Conservation (phyloP, 2,329 filamentous ascomycete genomes). For the Phymatotrichopsis omnivora region DNA sequence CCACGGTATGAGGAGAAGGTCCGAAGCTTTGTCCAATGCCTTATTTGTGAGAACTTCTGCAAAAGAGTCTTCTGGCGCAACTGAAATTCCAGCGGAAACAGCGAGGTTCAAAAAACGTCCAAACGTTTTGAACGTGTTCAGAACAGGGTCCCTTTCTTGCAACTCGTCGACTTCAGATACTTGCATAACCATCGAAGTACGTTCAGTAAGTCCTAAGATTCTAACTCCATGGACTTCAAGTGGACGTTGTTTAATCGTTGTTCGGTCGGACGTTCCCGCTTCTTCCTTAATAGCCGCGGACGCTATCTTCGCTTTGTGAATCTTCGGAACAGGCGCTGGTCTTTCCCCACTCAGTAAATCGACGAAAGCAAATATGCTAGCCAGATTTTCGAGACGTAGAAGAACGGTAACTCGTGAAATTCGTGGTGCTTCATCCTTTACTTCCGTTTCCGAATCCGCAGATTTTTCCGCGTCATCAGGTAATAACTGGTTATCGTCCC, state of each 20-base stretch:
- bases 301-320: conserved; percentile 34
- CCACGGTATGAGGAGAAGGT: conserved; percentile 80
- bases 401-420: conserved; percentile 65
- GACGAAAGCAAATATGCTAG: conserved; percentile 72
- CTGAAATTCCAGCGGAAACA: conserved; percentile 68
- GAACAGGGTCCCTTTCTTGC: conserved; percentile 64
- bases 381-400: conserved; percentile 73
- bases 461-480: conserved; percentile 38
- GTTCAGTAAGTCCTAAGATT: conserved; percentile 76
- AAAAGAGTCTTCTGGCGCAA: conserved; percentile 68
- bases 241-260: conserved; percentile 38
- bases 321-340: conserved; percentile 31
- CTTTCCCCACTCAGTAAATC: conserved; percentile 58
- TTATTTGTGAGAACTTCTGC: conserved; percentile 64
- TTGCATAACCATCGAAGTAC: conserved; percentile 91
- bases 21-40: conserved; percentile 58
- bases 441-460: conserved; percentile 13
- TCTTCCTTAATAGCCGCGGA: conserved; percentile 31
- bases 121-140: conserved; percentile 85
- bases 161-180: conserved; percentile 72
- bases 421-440: conserved; percentile 42
- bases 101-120: conserved; percentile 74
- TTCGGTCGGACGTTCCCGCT: conserved; percentile 29
- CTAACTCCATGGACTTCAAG: conserved; percentile 76
- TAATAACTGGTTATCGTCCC: conserved; percentile 54